phyloP scores from a whole-genome alignment of 2,329 filamentous ascomycete species.

The Polytolypa hystricis region DNA sequence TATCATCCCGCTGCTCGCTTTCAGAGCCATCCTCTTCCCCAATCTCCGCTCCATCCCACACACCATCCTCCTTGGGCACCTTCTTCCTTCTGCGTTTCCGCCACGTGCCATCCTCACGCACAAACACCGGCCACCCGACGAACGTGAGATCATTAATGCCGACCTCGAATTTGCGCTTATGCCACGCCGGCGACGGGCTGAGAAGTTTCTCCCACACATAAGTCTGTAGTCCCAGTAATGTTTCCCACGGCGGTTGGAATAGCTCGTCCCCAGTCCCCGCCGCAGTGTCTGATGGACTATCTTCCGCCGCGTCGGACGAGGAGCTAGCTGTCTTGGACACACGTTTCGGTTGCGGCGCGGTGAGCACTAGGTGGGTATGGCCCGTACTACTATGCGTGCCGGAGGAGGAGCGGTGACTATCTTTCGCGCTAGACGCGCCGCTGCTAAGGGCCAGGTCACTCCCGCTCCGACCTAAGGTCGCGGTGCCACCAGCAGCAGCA shows the following conservation, averaged over 20 bases:
- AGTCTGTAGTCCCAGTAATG: constrained; percentile 61
- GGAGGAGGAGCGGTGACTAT: background rate
- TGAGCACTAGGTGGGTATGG: background rate
- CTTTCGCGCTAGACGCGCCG: constrained; percentile 1
- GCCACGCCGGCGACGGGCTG: constrained; percentile 62
- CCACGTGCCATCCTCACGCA: constrained; percentile 68
- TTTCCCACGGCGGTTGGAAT: constrained; percentile 38
- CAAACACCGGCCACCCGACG: constrained; percentile 73
- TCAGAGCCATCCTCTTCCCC: constrained; percentile 27
- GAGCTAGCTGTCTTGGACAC: background rate
- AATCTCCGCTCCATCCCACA: constrained; percentile 23
- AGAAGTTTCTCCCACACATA: constrained; percentile 70
- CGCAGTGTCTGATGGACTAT: constrained; percentile 18
- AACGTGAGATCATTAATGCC: constrained; percentile 70
- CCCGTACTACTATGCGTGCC: background rate
- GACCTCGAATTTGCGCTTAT: constrained; percentile 74
- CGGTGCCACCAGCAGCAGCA: background rate
- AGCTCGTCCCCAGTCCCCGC: constrained; percentile 20
- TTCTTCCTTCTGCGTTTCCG: constrained; percentile 49
- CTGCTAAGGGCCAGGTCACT: background rate
- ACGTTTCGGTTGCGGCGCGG: no score
- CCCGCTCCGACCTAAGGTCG: background rate
- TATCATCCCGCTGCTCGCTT: constrained; percentile 2
- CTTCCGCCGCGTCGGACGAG: background rate
- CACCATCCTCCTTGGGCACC: constrained; percentile 17